Conservation (phyloP, 495 filamentous ascomycete genomes). For the Neurospora sp. region DNA sequence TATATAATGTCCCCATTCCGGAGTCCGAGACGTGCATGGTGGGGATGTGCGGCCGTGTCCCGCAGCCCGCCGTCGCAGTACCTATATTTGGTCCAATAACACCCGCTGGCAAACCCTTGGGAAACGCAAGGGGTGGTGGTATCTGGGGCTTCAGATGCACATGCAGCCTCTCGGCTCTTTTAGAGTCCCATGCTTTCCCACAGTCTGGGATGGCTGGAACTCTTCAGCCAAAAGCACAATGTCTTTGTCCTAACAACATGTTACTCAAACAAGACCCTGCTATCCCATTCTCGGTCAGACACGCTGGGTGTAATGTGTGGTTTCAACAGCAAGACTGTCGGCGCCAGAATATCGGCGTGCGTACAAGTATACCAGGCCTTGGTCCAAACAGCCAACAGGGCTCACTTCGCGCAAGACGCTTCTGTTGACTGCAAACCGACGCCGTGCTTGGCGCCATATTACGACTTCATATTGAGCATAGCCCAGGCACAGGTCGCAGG, state of each 20-base stretch:
- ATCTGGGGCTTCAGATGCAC: not conserved
- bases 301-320: not conserved
- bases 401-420: not conserved
- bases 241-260: not conserved
- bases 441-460: not conserved
- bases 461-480: not conserved
- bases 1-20: conserved; percentile 3
- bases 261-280: not conserved
- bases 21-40: conserved; percentile 16
- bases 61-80: not conserved
- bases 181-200: not conserved
- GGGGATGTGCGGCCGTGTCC: conserved; percentile 21
- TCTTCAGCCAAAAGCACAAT: not conserved
- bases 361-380: not conserved
- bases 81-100: not conserved
- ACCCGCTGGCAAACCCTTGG: not conserved
- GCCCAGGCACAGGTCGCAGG: not conserved
- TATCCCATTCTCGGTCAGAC: not conserved
- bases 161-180: not conserved
- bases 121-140: not conserved
- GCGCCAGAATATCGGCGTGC: not conserved
- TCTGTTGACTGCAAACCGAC: not conserved
- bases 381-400: not conserved
- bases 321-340: not conserved
- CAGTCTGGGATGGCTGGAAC: not conserved